These are phyloP conservation scores for Scalesia atractyloides DNA, from an alignment of 129 eudicot species.

Conservation along the genomic window DNA sequence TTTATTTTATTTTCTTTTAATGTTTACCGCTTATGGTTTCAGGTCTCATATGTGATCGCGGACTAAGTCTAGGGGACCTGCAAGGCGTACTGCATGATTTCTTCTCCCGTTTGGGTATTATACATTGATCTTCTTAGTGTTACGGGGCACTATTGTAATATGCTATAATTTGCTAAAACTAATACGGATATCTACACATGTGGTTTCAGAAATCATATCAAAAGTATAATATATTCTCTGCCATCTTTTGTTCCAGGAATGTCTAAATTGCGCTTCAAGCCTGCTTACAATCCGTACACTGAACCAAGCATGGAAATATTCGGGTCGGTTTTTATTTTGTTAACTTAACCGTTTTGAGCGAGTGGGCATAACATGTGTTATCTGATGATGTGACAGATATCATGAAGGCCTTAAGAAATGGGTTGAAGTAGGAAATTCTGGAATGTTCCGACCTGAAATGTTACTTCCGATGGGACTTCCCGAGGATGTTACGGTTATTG, in stretches of 20 bases:
- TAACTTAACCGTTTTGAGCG: not conserved
- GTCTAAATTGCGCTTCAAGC: slow-evolving; percentile 93
- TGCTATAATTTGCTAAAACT: too few species aligned
- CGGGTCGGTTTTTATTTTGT: slow-evolving; percentile 47
- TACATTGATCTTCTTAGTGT: not conserved
- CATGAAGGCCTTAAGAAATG: slow-evolving; percentile 95
- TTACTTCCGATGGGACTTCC: slow-evolving; percentile 95
- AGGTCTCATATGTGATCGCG: slow-evolving; percentile 93
- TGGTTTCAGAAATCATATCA: not conserved
- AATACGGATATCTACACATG: too few species aligned
- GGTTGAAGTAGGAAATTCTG: slow-evolving; percentile 98
- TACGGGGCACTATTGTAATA: not conserved
- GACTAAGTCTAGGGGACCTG: slow-evolving; percentile 88
- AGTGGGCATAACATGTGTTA: not conserved
- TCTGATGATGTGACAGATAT: slow-evolving; percentile 48
- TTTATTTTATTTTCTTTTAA: not conserved
- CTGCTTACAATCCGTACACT: slow-evolving; percentile 98
- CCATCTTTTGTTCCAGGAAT: slow-evolving; percentile 56
- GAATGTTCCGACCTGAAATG: slow-evolving; percentile 99
- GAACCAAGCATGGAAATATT: slow-evolving; percentile 99
- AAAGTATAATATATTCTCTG: not conserved
- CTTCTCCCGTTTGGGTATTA: slow-evolving; percentile 85
- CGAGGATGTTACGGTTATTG: slow-evolving; percentile 92
- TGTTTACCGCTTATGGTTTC: slow-evolving; percentile 30
- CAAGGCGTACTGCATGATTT: slow-evolving; percentile 88